Conservation (phyloP, 176 grass and related monocot species). For the Echinochloa phyllopogon region DNA sequence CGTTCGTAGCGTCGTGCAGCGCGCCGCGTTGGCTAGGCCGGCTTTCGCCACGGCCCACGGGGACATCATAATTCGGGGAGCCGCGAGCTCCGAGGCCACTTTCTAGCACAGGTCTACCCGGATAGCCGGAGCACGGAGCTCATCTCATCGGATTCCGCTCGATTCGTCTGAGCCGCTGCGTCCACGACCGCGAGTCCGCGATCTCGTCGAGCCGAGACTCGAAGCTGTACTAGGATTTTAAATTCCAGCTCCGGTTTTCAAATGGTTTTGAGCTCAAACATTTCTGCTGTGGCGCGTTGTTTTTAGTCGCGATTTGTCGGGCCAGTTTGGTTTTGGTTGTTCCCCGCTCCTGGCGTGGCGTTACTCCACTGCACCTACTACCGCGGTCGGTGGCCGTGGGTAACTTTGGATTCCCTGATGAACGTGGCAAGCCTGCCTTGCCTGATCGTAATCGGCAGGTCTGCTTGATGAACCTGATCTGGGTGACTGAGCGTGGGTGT, state of each 20-base stretch:
- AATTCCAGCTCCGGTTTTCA: not conserved
- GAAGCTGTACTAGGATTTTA: not conserved
- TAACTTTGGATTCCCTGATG: not conserved
- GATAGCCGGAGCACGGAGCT: not conserved
- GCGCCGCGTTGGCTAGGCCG: not conserved
- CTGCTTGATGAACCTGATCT: not conserved
- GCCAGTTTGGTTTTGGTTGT: not conserved
- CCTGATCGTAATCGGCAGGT: no score
- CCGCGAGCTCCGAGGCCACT: not conserved
- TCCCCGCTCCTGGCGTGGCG: not conserved
- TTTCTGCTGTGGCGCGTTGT: no score
- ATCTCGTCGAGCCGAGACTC: not conserved
- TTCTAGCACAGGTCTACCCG: not conserved
- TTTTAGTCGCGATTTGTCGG: no score
- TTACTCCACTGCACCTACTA: conserved; percentile 8
- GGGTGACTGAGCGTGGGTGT: no score
- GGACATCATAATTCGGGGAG: conserved; percentile 5
- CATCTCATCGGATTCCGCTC: not conserved
- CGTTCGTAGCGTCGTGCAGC: conserved; percentile 31
- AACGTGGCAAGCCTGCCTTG: not conserved
- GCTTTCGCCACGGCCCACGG: not conserved
- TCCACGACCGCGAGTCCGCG: not conserved
- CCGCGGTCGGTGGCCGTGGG: not conserved
- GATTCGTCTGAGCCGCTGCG: not conserved
- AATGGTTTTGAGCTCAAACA: not conserved